phyloP scores from a whole-genome alignment of 2,329 filamentous ascomycete genomes.

The Hansfordia pulvinata region DNA sequence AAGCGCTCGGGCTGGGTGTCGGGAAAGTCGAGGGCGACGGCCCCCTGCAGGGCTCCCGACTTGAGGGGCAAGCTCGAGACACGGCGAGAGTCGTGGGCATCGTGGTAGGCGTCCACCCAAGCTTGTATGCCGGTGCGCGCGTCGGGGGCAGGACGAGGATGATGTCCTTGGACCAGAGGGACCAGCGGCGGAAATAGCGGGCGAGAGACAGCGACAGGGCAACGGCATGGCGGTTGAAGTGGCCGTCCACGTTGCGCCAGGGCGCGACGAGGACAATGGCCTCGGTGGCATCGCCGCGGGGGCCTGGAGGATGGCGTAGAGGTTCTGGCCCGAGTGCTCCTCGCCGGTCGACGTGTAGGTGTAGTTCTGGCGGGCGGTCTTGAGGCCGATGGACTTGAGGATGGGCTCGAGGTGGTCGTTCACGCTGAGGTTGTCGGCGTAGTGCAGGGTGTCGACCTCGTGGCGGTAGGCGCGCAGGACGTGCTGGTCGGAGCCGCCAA shows the following conservation, averaged over 20 bases:
- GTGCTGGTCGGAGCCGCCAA: constrained; percentile 90
- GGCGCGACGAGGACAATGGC: constrained; percentile 86
- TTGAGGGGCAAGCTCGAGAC: constrained; percentile 76
- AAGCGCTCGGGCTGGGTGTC: constrained; percentile 75
- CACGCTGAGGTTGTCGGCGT: constrained; percentile 39
- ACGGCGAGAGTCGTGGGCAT: constrained; percentile 59
- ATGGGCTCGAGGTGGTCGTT: constrained; percentile 65
- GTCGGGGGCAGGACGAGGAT: constrained; percentile 81
- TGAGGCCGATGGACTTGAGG: constrained; percentile 66
- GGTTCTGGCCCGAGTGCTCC: constrained; percentile 68
- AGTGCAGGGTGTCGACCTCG: constrained; percentile 56
- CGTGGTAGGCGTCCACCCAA: constrained; percentile 96
- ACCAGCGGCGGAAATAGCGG: constrained; percentile 95
- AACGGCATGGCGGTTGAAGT: constrained; percentile 77
- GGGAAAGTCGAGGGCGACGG: constrained; percentile 85
- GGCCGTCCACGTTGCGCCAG: constrained; percentile 69
- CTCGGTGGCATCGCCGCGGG: constrained; percentile 90
- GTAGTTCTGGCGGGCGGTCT: constrained; percentile 80
- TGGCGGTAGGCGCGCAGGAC: constrained; percentile 82
- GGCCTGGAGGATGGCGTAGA: constrained; percentile 87
- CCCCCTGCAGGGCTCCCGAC: constrained; percentile 84
- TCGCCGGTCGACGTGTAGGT: constrained; percentile 69
- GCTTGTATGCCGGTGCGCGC: constrained; percentile 84
- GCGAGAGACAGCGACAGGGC: constrained; percentile 76
- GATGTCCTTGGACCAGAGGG: constrained; percentile 97